These are phyloP conservation scores for Ophiocordyceps camponoti-saundersi DNA, from an alignment of 2,329 filamentous ascomycete genomes.

Conservation along the genomic window DNA sequence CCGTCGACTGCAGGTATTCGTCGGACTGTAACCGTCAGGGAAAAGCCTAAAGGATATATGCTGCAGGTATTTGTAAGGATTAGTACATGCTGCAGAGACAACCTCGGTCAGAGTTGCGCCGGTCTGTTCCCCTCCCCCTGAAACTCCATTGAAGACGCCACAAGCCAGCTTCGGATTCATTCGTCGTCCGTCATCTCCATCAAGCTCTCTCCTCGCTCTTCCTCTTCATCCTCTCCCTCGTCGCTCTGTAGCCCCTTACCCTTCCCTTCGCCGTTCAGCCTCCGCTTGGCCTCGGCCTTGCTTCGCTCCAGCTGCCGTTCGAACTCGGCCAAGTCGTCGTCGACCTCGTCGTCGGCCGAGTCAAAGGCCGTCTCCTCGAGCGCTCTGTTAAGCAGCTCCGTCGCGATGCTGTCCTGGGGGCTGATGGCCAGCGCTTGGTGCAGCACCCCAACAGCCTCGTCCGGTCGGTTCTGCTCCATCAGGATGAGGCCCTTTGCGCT, in stretches of 20 bases:
- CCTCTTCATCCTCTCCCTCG: conserved; percentile 16
- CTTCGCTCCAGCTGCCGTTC: conserved; percentile 33
- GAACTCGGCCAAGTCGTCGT: conserved; percentile 28
- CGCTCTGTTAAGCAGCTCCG: conserved; percentile 58
- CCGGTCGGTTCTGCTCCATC: conserved; percentile 56
- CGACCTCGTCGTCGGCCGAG: conserved; percentile 27
- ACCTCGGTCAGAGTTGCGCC: no score
- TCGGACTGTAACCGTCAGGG: no score
- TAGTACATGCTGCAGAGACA: no score
- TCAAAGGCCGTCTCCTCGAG: conserved; percentile 41
- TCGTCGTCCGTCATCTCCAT: conserved; percentile 42
- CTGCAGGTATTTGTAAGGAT: no score
- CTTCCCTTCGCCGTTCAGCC: conserved; percentile 20
- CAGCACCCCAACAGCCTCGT: conserved; percentile 64
- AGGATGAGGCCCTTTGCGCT: conserved; percentile 70
- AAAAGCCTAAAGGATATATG: no score
- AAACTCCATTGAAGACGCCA: neutral
- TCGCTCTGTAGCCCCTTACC: conserved; percentile 26
- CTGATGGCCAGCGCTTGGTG: conserved; percentile 71
- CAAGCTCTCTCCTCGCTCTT: conserved; percentile 25
- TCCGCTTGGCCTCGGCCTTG: conserved; percentile 25
- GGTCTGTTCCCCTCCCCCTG: neutral
- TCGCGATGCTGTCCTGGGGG: conserved; percentile 67
- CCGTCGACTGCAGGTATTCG: no score
- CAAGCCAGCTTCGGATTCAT: conserved; percentile 3